phyloP scores from a whole-genome alignment of 2,329 filamentous ascomycete genomes.

The Fusarium sp. region DNA sequence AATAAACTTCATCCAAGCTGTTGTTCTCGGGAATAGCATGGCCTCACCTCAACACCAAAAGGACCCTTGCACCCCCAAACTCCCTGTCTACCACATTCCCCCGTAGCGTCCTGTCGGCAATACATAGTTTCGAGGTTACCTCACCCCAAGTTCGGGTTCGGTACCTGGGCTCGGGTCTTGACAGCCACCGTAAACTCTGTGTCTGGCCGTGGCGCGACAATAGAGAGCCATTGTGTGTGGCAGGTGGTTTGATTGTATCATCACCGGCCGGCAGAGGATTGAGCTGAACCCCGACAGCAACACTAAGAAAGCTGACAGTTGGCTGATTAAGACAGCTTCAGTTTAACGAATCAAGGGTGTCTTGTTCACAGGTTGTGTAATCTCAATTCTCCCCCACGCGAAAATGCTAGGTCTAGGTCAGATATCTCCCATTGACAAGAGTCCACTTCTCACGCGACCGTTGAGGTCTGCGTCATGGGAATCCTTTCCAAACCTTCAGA shows the following conservation, averaged over 20 bases:
- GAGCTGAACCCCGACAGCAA: background rate
- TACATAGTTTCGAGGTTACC: background rate
- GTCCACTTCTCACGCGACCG: slow-evolving; percentile 17
- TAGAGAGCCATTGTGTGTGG: background rate
- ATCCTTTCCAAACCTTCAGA: background rate
- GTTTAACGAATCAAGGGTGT: slow-evolving; percentile 26
- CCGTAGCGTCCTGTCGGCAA: slow-evolving; percentile 20
- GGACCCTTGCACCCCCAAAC: slow-evolving; percentile 31
- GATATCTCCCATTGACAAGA: background rate
- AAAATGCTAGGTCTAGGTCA: slow-evolving; percentile 6
- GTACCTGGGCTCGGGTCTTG: slow-evolving; percentile 26
- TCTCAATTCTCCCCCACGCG: background rate
- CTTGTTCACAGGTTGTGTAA: slow-evolving; percentile 23
- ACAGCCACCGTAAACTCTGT: background rate
- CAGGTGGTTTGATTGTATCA: background rate
- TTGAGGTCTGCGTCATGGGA: background rate
- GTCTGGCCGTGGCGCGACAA: background rate
- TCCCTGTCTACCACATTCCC: slow-evolving; percentile 44
- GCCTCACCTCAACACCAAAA: background rate
- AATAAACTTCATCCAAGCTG: background rate
- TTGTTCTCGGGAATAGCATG: slow-evolving; percentile 16
- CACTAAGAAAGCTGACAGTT: background rate
- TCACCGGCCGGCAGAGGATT: slow-evolving; percentile 17
- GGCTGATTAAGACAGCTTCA: background rate
- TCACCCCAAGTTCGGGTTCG: slow-evolving; percentile 28